Percentiles rank a stretch among this genome's conserved stretches.
Evolutionary conservation across 176 grass and related monocot genomes (phyloP).

Genomic region (Tillandsia fasciculata): DNA sequence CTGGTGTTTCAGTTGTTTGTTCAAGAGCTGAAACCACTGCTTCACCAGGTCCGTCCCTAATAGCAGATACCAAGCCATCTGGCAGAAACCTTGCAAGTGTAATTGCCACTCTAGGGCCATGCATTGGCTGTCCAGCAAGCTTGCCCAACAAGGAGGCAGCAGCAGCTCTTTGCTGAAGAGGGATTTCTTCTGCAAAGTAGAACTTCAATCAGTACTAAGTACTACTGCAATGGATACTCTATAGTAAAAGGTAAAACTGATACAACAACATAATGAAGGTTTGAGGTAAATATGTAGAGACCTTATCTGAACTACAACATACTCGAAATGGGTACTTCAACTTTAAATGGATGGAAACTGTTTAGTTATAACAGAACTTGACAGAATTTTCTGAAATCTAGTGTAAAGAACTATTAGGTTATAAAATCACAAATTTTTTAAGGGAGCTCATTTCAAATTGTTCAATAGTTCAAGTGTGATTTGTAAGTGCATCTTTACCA

Average conservation of each 20-base stretch:
- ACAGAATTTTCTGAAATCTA: too few species aligned
- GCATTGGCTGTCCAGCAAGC: slow-evolving; percentile 93
- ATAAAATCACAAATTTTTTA: too few species aligned
- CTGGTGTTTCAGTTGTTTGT: slow-evolving; percentile 96
- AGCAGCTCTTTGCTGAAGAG: slow-evolving; percentile 85
- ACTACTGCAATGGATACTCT: slow-evolving; percentile 7
- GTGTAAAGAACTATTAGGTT: too few species aligned
- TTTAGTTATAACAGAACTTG: too few species aligned
- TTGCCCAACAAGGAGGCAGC: slow-evolving; percentile 91
- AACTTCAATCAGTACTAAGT: slow-evolving; percentile 27
- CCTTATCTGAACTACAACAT: too few species aligned
- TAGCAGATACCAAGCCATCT: slow-evolving; percentile 82
- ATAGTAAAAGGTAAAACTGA: not conserved
- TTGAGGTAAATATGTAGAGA: too few species aligned
- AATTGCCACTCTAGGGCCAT: slow-evolving; percentile 94
- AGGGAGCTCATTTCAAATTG: too few species aligned
- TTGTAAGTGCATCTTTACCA: too few species aligned
- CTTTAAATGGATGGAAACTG: too few species aligned
- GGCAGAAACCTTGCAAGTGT: slow-evolving; percentile 89
- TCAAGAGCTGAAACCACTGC: slow-evolving; percentile 76
- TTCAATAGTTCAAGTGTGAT: too few species aligned
- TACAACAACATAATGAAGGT: not conserved
- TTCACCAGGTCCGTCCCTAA: slow-evolving; percentile 97
- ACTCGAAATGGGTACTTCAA: too few species aligned
- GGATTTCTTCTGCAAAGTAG: slow-evolving; percentile 66